Percentiles rank a stretch among this genome's conserved stretches.
Conservation (phyloP, 108 stramenopile genomes). For the Skeletonema menzelii region DNA sequence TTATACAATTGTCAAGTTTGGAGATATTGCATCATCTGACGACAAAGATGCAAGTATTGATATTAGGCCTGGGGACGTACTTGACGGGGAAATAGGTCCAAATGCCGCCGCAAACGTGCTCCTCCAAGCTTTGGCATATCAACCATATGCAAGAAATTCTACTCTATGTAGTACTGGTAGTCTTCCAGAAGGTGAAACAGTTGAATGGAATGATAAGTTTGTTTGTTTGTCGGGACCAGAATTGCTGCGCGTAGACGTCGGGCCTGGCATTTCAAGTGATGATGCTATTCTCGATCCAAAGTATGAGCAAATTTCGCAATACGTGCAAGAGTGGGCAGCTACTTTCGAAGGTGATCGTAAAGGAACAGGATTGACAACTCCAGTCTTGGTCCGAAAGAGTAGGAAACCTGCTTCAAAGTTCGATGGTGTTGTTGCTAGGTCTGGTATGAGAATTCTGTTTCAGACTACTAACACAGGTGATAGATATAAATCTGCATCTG, state of each 20-base stretch:
- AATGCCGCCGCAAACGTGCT: constrained; percentile 47
- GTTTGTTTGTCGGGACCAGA: constrained; percentile 79
- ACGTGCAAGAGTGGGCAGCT: constrained; percentile 69
- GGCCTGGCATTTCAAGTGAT: not conserved
- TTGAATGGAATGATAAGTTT: constrained; percentile 70
- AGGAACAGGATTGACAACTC: constrained; percentile 77
- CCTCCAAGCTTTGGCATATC: constrained; percentile 53
- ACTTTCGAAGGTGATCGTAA: constrained; percentile 40
- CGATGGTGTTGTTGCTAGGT: constrained; percentile 46
- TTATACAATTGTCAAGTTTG: constrained; percentile 82
- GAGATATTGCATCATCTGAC: constrained; percentile 44
- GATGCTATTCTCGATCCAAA: constrained; percentile 19
- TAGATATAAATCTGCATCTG: constrained; percentile 63
- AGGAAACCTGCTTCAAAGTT: constrained; percentile 32
- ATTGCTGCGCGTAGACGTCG: constrained; percentile 49
- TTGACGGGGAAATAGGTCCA: constrained; percentile 44
- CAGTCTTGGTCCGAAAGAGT: constrained; percentile 47
- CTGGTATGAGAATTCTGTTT: constrained; percentile 66
- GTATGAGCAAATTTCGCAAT: constrained; percentile 55
- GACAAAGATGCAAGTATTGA: constrained; percentile 16
- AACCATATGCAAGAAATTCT: constrained; percentile 54
- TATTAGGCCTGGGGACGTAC: constrained; percentile 52
- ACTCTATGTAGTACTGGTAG: constrained; percentile 44
- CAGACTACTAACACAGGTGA: constrained; percentile 72
- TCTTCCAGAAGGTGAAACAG: constrained; percentile 8